Conservation (phyloP, 305 asterid genomes). For the Ruellia speciosa region DNA sequence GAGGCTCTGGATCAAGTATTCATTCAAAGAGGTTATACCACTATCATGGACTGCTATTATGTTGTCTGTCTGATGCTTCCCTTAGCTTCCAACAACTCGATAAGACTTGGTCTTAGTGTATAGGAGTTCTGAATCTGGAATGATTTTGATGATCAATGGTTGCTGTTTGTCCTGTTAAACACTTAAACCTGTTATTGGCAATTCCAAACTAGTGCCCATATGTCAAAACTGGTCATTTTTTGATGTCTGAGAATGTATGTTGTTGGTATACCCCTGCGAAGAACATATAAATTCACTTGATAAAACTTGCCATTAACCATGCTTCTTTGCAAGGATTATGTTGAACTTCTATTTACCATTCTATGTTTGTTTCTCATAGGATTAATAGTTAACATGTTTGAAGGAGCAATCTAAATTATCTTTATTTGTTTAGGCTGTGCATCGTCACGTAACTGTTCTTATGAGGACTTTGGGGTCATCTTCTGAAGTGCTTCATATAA, state of each 20-base stretch:
- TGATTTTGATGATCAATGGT: too few relatives aligned
- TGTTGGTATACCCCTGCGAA: constrained; percentile 8
- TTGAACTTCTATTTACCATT: constrained; percentile 8
- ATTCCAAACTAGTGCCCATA: constrained; percentile 4
- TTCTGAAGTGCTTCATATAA: constrained; percentile 64
- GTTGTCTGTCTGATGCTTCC: too few relatives aligned
- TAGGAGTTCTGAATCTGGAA: too few relatives aligned
- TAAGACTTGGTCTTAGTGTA: too few relatives aligned
- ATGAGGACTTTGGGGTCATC: constrained; percentile 64
- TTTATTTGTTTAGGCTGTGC: constrained; percentile 60
- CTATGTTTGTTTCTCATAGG: constrained; percentile 15
- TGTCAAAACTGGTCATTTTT: constrained; percentile 10
- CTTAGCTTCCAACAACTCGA: too few relatives aligned
- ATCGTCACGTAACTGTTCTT: constrained; percentile 80
- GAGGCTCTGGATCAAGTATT: neutral
- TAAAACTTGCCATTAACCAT: neutral
- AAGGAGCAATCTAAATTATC: constrained; percentile 18
- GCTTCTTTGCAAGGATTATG: constrained; percentile 9
- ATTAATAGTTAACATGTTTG: constrained; percentile 15
- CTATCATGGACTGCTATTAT: too few relatives aligned
- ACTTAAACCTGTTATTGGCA: neutral
- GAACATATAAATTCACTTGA: neutral
- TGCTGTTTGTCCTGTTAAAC: neutral
- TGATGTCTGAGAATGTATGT: constrained; percentile 7
- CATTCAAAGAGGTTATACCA: neutral